Conservation (phyloP, 2,329 filamentous ascomycete genomes). For the Fusarium sp. region DNA sequence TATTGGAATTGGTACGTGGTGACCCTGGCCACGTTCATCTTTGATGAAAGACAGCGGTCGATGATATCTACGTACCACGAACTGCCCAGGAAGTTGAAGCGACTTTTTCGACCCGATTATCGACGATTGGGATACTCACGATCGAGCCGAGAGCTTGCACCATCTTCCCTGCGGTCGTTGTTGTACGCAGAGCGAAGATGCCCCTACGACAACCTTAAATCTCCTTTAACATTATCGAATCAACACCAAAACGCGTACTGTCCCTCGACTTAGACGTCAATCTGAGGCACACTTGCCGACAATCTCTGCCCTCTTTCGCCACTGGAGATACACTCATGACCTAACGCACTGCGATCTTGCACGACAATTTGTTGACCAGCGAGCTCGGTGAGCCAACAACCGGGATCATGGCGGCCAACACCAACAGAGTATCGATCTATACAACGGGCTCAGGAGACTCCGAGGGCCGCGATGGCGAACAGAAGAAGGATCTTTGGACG, state of each 20-base stretch:
- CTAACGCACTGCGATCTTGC: conserved; percentile 13
- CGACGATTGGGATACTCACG: conserved; percentile 8
- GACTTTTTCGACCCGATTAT: conserved; percentile 1
- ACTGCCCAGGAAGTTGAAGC: conserved; percentile 6
- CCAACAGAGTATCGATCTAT: conserved; percentile 67
- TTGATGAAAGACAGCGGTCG: conserved; percentile 39
- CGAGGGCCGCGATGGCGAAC: conserved; percentile 70
- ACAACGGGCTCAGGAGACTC: conserved; percentile 64
- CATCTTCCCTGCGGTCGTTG: background rate
- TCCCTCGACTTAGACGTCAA: conserved; percentile 17
- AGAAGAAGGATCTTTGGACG: conserved; percentile 92
- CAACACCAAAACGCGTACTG: conserved; percentile 33
- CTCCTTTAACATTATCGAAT: conserved; percentile 36
- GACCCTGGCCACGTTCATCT: conserved; percentile 38
- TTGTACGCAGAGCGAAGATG: conserved; percentile 41
- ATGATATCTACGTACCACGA: conserved; percentile 31
- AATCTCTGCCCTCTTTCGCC: background rate
- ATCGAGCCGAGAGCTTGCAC: background rate
- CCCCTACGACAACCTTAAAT: conserved; percentile 38
- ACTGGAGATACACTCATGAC: conserved; percentile 16
- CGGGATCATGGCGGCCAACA: conserved; percentile 58
- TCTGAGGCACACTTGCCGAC: background rate
- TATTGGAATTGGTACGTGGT: conserved; percentile 28
- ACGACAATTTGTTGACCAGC: conserved; percentile 9
- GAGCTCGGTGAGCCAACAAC: conserved; percentile 27